A percentile compares a stretch with the other conserved stretches of the same genome.
Conservation (phyloP, 345 rosid genomes). For the Boechera divaricarpa region DNA sequence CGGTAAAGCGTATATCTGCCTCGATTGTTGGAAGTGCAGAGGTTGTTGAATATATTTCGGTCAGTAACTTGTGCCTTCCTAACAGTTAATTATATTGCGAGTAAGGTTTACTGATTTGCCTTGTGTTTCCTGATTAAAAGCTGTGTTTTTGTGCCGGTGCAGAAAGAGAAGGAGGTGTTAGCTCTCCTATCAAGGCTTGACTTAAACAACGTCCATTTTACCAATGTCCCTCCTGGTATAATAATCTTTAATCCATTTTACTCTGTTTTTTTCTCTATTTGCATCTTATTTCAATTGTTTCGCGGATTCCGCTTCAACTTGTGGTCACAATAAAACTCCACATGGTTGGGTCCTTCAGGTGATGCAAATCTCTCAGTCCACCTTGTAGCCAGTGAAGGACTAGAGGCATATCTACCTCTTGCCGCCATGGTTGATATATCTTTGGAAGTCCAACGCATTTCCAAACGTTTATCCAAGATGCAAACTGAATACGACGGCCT, state of each 20-base stretch:
- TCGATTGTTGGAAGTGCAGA: constrained; percentile 82
- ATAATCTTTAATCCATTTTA: background rate
- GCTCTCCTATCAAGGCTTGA: constrained; percentile 91
- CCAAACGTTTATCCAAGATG: constrained; percentile 90
- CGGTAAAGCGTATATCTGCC: constrained; percentile 94
- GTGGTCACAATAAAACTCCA: background rate
- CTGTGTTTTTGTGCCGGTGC: constrained; percentile 44
- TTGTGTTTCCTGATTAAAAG: background rate
- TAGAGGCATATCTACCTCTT: constrained; percentile 96
- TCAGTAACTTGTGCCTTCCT: constrained; percentile 49
- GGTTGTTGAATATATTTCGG: constrained; percentile 80
- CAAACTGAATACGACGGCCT: constrained; percentile 80
- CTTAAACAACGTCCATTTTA: constrained; percentile 59
- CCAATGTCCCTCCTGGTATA: constrained; percentile 76
- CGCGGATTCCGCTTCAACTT: background rate
- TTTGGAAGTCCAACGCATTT: constrained; percentile 85
- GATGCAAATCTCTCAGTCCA: constrained; percentile 86
- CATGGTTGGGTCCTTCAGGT: constrained; percentile 49
- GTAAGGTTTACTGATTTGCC: background rate
- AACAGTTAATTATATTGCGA: constrained; percentile 9
- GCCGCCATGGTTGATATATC: constrained; percentile 93
- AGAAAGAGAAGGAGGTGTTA: constrained; percentile 87
- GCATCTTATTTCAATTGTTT: background rate
- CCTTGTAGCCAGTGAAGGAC: constrained; percentile 93
- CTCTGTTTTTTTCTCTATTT: background rate